These are phyloP conservation scores for Cryphonectria parasitica DNA, from an alignment of 2,329 filamentous ascomycete species.

Conservation along the genomic window DNA sequence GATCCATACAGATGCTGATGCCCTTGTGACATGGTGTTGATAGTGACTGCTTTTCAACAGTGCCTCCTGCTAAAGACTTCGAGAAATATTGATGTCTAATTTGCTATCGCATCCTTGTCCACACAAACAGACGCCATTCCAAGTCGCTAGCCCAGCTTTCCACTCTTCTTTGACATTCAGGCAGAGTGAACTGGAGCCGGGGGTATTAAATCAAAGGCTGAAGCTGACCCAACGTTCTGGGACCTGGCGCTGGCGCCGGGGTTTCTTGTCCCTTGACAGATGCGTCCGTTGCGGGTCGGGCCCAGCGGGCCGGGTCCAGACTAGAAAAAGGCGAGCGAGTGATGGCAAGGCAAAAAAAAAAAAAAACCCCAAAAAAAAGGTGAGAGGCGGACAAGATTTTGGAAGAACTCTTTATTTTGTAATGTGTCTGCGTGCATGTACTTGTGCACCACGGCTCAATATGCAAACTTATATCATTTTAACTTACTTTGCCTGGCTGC, in stretches of 20 bases:
- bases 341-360: neutral
- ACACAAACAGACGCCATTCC: neutral
- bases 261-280: neutral
- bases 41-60: neutral
- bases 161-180: neutral
- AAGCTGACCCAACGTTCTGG: constrained; percentile 1
- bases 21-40: neutral
- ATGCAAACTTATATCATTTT: too few species aligned
- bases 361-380: neutral
- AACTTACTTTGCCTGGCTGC: too few species aligned
- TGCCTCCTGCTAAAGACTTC: neutral
- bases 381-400: neutral
- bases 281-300: neutral
- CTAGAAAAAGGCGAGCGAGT: neutral
- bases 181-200: neutral
- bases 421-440: too few species aligned
- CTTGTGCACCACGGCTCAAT: too few species aligned
- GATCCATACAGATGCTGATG: neutral
- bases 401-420: too few species aligned
- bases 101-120: neutral
- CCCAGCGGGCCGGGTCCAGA: constrained; percentile 1
- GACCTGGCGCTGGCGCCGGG: neutral
- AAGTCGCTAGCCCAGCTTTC: neutral
- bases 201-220: neutral
- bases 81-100: neutral